Conservation (phyloP, 495 filamentous ascomycete species). For the Parmelia sp. region DNA sequence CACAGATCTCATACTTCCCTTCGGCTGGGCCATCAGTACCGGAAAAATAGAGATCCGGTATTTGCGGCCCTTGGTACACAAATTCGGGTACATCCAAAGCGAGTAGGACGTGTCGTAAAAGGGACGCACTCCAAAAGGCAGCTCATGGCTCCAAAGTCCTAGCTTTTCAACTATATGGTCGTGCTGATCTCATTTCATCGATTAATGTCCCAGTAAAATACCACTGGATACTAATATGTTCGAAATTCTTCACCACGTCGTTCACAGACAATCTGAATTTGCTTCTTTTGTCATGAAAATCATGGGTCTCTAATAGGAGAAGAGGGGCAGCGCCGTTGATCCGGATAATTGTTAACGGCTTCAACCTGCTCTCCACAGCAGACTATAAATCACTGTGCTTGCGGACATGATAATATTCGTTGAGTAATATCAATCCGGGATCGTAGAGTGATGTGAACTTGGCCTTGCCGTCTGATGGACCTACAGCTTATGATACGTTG, state of each 20-base stretch:
- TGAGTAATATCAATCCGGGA: neutral
- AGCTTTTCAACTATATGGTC: neutral
- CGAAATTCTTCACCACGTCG: neutral
- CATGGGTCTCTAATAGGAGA: neutral
- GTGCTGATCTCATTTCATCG: neutral
- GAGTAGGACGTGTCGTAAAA: neutral
- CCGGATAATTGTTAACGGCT: neutral
- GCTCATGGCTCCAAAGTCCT: slow-evolving; percentile 1
- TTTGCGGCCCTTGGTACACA: neutral
- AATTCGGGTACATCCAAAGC: neutral
- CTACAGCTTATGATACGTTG: too few relatives aligned
- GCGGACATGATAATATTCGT: neutral
- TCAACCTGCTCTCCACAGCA: neutral
- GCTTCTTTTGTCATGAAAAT: neutral
- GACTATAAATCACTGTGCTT: neutral
- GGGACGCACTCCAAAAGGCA: neutral
- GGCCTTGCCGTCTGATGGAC: neutral
- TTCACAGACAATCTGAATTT: neutral
- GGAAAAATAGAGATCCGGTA: neutral
- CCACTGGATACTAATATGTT: neutral
- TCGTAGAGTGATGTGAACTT: neutral
- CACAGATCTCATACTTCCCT: slow-evolving; percentile 1
- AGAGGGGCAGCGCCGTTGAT: neutral
- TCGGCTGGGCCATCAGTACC: slow-evolving; percentile 1
- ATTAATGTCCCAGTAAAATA: neutral